These are phyloP conservation scores for Trichophyton rubrum DNA, from an alignment of 2,329 filamentous ascomycete genomes.

Conservation along the genomic window DNA sequence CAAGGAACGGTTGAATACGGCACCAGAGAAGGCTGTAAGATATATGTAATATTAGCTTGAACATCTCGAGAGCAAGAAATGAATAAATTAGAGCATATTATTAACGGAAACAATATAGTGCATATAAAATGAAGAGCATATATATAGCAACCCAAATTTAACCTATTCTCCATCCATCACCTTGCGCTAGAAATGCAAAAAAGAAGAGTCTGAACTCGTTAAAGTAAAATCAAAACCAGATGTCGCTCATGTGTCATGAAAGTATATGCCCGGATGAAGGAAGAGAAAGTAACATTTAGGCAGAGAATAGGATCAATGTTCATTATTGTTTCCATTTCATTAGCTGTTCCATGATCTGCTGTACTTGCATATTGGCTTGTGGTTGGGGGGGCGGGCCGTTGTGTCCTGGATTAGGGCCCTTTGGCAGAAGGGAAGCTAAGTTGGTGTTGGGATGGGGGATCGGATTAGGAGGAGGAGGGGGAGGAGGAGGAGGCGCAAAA, in stretches of 20 bases:
- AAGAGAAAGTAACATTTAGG: not conserved
- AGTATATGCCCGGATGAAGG: not conserved
- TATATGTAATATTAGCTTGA: not conserved
- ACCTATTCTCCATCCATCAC: not conserved
- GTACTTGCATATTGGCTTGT: conserved; percentile 27
- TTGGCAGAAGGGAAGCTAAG: conserved; percentile 28
- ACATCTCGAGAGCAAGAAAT: not conserved
- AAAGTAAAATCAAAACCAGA: not conserved
- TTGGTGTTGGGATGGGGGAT: conserved; percentile 25
- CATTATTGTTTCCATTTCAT: conserved; percentile 29
- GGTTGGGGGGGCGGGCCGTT: not conserved
- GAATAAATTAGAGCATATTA: not conserved
- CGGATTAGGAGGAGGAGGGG: conserved; percentile 17
- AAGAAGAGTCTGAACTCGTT: not conserved
- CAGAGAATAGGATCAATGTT: not conserved
- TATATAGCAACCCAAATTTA: not conserved
- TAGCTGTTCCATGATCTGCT: conserved; percentile 38
- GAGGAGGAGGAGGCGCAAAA: conserved; percentile 14
- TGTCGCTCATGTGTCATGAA: not conserved
- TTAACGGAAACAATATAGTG: not conserved
- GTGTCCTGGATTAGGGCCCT: conserved; percentile 9
- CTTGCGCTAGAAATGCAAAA: not conserved
- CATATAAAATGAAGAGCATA: not conserved
- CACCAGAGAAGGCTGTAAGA: not conserved
- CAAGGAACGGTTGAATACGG: not conserved